These are phyloP conservation scores for Plasmodium adleri DNA, from an alignment of 169 alveolate species.

Conservation along the genomic window DNA sequence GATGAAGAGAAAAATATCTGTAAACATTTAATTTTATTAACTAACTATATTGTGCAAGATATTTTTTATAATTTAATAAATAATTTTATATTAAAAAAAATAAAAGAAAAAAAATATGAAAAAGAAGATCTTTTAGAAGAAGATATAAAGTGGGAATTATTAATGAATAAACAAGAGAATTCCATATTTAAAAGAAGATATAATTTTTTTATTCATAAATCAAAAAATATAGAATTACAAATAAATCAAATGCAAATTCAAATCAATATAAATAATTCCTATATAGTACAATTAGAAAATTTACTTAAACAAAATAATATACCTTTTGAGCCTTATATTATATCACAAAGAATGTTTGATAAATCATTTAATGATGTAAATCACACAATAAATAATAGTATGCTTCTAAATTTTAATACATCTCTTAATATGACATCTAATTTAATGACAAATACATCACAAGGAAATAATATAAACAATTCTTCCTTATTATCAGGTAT, in stretches of 20 bases:
- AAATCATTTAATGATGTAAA: conserved; percentile 12
- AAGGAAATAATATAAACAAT: background rate
- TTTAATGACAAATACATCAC: background rate
- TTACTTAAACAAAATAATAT: conserved; percentile 17
- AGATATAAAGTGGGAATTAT: conserved; percentile 37
- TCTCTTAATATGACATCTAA: background rate
- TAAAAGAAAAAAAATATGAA: conserved; percentile 64
- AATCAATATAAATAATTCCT: conserved; percentile 11
- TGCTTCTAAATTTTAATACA: background rate
- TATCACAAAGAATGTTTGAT: conserved; percentile 51
- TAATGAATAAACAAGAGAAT: conserved; percentile 68
- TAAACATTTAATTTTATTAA: conserved; percentile 59
- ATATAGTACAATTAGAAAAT: conserved; percentile 37
- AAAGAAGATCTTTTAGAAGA: conserved; percentile 65
- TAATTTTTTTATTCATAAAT: conserved; percentile 49
- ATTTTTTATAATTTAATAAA: conserved; percentile 65
- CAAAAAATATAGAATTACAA: conserved; percentile 37
- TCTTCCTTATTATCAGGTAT: background rate
- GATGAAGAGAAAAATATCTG: conserved; percentile 65
- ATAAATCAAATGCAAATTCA: conserved; percentile 48
- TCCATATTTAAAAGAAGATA: conserved; percentile 57
- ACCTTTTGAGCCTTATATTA: conserved; percentile 54
- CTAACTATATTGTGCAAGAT: conserved; percentile 65
- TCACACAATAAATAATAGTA: background rate
- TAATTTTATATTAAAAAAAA: conserved; percentile 68